phyloP scores from a whole-genome alignment of 257 asterid genomes.

The Nicotiana otophora region DNA sequence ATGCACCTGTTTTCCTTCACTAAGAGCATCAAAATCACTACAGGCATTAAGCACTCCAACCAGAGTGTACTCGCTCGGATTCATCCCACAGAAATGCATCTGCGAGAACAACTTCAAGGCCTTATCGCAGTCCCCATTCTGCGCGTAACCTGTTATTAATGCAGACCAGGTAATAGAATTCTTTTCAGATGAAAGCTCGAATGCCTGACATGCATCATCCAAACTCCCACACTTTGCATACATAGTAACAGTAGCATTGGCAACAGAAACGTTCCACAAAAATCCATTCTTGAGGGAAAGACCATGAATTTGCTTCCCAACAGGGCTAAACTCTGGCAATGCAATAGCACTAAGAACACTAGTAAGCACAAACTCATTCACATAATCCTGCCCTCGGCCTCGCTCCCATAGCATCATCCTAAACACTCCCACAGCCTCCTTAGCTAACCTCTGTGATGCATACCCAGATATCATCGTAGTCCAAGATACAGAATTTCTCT shows the following conservation, averaged over 20 bases:
- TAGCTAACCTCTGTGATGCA: slow-evolving; percentile 40
- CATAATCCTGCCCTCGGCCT: slow-evolving; percentile 29
- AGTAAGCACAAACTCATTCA: slow-evolving; percentile 67
- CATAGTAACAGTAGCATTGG: slow-evolving; percentile 82
- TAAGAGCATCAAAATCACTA: slow-evolving; percentile 46
- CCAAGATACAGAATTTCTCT: slow-evolving; percentile 71
- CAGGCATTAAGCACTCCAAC: slow-evolving; percentile 88
- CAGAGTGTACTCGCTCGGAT: slow-evolving; percentile 65
- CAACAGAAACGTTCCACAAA: slow-evolving; percentile 46
- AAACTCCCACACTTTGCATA: slow-evolving; percentile 66
- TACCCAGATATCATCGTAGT: slow-evolving; percentile 82
- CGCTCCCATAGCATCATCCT: slow-evolving; percentile 29
- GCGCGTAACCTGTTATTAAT: slow-evolving; percentile 71
- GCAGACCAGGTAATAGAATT: slow-evolving; percentile 90
- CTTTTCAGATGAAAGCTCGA: slow-evolving; percentile 44
- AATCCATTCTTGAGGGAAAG: slow-evolving; percentile 49
- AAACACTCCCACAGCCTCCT: slow-evolving; percentile 53
- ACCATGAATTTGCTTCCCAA: slow-evolving; percentile 64
- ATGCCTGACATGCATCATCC: slow-evolving; percentile 42
- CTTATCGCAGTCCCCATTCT: slow-evolving; percentile 61
- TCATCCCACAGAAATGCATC: slow-evolving; percentile 59
- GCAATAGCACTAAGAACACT: slow-evolving; percentile 69
- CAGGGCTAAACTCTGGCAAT: slow-evolving; percentile 25
- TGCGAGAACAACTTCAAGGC: slow-evolving; percentile 54
- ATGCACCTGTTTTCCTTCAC: slow-evolving; percentile 65